These are phyloP conservation scores for Theileria parva DNA, from an alignment of 169 alveolate genomes.

Conservation along the genomic window DNA sequence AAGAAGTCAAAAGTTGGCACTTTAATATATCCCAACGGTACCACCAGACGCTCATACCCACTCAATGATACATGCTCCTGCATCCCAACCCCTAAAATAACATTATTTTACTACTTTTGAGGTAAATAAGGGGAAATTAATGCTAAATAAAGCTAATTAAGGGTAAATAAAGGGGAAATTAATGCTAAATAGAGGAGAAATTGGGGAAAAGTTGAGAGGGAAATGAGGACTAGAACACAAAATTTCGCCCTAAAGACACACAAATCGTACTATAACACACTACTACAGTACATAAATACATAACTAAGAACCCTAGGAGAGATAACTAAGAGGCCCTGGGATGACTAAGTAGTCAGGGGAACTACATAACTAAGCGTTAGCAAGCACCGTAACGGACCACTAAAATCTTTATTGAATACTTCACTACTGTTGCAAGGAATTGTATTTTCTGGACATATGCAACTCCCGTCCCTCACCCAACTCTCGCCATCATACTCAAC, in stretches of 20 bases:
- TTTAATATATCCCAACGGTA: conserved; percentile 27
- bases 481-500: not conserved
- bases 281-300: no score
- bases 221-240: no score
- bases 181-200: no score
- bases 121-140: conserved; percentile 12
- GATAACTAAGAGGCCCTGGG: no score
- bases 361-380: not conserved
- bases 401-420: conserved; percentile 35
- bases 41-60: conserved; percentile 25
- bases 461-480: conserved; percentile 53
- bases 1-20: conserved; percentile 43
- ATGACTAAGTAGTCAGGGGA: no score
- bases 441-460: conserved; percentile 51
- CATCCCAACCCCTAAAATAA: not conserved
- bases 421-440: conserved; percentile 43
- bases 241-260: no score
- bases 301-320: no score
- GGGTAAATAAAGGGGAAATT: no score
- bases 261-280: no score
- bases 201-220: no score
- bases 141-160: no score
- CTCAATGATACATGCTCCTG: not conserved
- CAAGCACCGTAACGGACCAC: conserved; percentile 9
- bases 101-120: no score